These are phyloP conservation scores for Rosa persica DNA, from an alignment of 306 rosid species.

Conservation along the genomic window DNA sequence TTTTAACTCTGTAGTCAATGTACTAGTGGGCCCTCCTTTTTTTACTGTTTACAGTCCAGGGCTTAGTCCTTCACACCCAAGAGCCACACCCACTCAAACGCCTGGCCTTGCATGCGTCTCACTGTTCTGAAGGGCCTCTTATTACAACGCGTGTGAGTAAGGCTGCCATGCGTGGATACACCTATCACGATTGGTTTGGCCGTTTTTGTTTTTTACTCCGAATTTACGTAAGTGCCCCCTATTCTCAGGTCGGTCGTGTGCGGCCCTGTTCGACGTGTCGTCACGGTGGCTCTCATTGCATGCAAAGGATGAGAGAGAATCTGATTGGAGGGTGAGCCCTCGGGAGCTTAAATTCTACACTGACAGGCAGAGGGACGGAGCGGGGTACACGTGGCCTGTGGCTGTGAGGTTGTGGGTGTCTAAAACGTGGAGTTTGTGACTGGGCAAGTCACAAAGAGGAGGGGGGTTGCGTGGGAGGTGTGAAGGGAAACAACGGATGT, in stretches of 20 bases:
- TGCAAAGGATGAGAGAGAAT: constrained; percentile 34
- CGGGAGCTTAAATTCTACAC: not conserved
- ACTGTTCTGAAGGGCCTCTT: not conserved
- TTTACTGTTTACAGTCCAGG: constrained; percentile 1
- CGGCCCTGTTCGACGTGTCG: constrained; percentile 39
- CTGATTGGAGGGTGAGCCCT: constrained; percentile 35
- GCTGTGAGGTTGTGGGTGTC: constrained; percentile 2
- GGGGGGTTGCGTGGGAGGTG: not conserved
- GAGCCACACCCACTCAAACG: constrained; percentile 40
- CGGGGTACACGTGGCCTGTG: constrained; percentile 18
- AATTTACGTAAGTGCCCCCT: not conserved
- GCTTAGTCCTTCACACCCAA: constrained; percentile 31
- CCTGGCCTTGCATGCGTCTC: constrained; percentile 16
- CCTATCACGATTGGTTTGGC: constrained; percentile 63
- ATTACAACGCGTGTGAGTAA: constrained; percentile 47
- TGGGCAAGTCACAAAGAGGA: not conserved
- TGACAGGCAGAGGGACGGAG: not conserved
- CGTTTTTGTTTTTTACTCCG: constrained; percentile 7
- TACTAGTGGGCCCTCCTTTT: not conserved
- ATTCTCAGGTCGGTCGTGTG: constrained; percentile 46
- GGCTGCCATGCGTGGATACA: constrained; percentile 80
- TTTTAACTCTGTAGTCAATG: not conserved
- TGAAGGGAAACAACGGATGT: not conserved
- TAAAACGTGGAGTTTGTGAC: constrained; percentile 23
- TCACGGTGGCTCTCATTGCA: not conserved